Conservation (phyloP, 805 yeast genomes). For the Diddensiella transvaalensis region DNA sequence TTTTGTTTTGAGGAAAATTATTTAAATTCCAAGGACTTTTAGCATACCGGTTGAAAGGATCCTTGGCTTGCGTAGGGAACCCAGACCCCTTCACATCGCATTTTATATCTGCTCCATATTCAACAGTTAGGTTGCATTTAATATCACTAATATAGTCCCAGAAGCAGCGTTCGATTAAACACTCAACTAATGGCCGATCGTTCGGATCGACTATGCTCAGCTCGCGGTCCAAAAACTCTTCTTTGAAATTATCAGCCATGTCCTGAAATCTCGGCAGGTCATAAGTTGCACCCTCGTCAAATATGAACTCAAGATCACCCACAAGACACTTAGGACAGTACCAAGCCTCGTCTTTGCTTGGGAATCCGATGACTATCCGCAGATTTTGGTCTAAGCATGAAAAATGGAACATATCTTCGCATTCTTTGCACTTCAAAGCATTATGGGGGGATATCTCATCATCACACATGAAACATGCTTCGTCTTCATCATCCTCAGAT, state of each 20-base stretch:
- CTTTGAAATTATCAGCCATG: constrained; percentile 49
- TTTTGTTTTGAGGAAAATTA: constrained; percentile 32
- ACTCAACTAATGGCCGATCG: constrained; percentile 18
- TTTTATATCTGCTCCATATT: constrained; percentile 40
- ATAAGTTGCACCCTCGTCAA: constrained; percentile 63
- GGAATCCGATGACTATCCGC: constrained; percentile 40
- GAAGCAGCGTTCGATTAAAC: constrained; percentile 33
- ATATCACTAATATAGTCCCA: constrained; percentile 35
- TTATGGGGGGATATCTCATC: neutral
- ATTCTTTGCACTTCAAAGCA: constrained; percentile 57
- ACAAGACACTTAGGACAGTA: constrained; percentile 79
- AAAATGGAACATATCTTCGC: constrained; percentile 66
- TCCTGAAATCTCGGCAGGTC: constrained; percentile 58
- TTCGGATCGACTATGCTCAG: constrained; percentile 16
- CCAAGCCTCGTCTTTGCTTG: constrained; percentile 56
- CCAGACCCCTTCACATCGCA: constrained; percentile 38
- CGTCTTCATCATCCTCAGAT: neutral
- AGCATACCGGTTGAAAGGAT: constrained; percentile 32
- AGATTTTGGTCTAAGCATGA: constrained; percentile 58
- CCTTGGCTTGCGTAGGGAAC: constrained; percentile 32
- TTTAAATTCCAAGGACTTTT: constrained; percentile 38
- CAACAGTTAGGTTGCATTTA: constrained; percentile 33
- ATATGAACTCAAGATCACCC: constrained; percentile 86
- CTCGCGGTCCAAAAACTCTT: constrained; percentile 36
- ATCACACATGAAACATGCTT: neutral